Base-by-base conservation (phyloP, 2,329 filamentous ascomycete genomes). In the Trichoderma brevicompactum region DNA sequence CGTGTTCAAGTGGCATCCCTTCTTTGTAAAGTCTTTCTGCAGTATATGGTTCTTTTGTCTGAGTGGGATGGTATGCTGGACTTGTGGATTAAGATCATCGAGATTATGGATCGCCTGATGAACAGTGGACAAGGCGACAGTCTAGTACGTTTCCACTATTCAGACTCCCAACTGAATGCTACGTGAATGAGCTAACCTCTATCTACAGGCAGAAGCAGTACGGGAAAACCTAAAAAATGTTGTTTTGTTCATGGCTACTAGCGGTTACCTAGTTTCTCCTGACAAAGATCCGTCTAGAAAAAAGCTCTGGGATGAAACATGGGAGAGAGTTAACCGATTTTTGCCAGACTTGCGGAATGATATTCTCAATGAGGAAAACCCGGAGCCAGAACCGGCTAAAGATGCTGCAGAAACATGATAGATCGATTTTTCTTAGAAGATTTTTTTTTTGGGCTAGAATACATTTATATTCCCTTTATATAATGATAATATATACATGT, bases 181-280 rank as follows among this genome's bases (percentile, higher is more conserved):
- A 7, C 28, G 9, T 6, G 34, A 17, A 17, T 36, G 13, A 38
- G 44, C 62, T 67, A 40, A 67, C 56, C 13, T 36, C 12, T 28
- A 44, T 46, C 17, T 43, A 15, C 71, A 96, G 89, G 93, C 96
- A 78, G 95, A 99, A 81, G 94, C 95, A 12, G 93, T 98, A 2
- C 91, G 92, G 0, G 95, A 99, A 78, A 95, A 92, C 69, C 81
- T 99, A 65, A 99, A 99, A 79, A 99, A 99, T 70, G 93, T 98
- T 60, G 82, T 98, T 28, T 83, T 99, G 9, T 95, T 99, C 72
- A 97, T 99, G 93, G 89, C 91, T 6, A 95, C 89, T 75, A 94
- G 90, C 58, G 94, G 91, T 41, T 94, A 92, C 72, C 85, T 99
- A 5, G 88, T 92, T 0, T 85, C 91, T 1, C 92, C 92, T 12